Percentiles rank a stretch among this genome's conserved stretches.
Evolutionary conservation across 441 rosid genomes (phyloP).

Genomic region (Aleurites moluccanus): DNA sequence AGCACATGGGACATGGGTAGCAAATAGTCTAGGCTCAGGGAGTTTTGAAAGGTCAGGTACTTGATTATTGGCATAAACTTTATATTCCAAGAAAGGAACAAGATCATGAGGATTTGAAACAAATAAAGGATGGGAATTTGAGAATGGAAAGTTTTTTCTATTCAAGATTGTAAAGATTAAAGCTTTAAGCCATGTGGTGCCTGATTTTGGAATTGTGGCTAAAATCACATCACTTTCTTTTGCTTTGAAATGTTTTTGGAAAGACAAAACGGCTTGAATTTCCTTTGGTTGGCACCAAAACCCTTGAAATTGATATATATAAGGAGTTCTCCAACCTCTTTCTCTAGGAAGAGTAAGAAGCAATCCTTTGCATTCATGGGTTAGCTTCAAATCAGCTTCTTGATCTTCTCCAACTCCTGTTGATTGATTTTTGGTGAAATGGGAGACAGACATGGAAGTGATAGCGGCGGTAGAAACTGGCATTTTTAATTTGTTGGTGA

Average conservation of each 20-base stretch:
- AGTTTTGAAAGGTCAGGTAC: conserved; percentile 51
- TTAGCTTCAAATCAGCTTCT: conserved; percentile 30
- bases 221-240: conserved; percentile 48
- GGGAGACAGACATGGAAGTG: not conserved
- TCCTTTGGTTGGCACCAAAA: conserved; percentile 79
- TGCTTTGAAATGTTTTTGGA: conserved; percentile 55
- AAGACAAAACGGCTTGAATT: conserved; percentile 61
- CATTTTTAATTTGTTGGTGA: not conserved
- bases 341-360: conserved; percentile 57
- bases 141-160: conserved; percentile 33
- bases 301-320: conserved; percentile 54
- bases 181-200: conserved; percentile 89
- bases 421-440: conserved; percentile 4
- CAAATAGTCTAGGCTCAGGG: conserved; percentile 55
- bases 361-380: conserved; percentile 50
- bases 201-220: conserved; percentile 77
- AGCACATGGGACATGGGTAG: conserved; percentile 59
- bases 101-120: conserved; percentile 73
- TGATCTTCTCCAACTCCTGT: too few species aligned
- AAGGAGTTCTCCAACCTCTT: conserved; percentile 67
- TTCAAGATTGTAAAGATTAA: conserved; percentile 49
- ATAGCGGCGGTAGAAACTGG: not conserved
- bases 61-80: conserved; percentile 49
- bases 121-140: conserved; percentile 51
- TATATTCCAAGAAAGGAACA: conserved; percentile 75